Conservation (phyloP, 2,329 filamentous ascomycete genomes). For the Rhinocladiella similis region DNA sequence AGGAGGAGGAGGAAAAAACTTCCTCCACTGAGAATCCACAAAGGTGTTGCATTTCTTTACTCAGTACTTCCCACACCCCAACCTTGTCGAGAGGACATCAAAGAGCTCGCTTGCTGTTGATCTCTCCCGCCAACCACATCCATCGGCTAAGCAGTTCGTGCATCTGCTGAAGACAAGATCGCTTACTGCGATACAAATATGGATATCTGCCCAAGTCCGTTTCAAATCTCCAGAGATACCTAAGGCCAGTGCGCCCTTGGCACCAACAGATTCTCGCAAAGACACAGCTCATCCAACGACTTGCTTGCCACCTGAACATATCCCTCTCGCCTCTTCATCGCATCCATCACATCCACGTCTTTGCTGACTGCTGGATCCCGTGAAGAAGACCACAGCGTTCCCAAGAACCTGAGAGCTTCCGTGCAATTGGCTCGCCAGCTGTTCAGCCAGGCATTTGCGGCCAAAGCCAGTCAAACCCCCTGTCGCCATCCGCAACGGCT, state of each 20-base stretch:
- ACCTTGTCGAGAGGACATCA: no score
- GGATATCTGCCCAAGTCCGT: background rate
- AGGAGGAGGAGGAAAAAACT: background rate
- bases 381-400: background rate
- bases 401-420: constrained; percentile 4
- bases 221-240: background rate
- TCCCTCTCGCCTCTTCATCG: background rate
- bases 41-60: no score
- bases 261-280: background rate
- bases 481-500: background rate
- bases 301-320: constrained; percentile 4
- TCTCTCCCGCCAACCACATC: no score
- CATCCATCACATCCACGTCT: constrained; percentile 5
- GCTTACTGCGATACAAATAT: background rate
- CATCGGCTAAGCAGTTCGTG: background rate
- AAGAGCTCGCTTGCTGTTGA: no score
- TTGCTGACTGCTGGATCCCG: constrained; percentile 10
- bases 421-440: background rate
- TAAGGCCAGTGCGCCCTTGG: background rate
- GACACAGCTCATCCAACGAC: constrained; percentile 5
- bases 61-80: no score
- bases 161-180: background rate
- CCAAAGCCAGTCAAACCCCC: background rate
- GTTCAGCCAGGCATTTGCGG: background rate
- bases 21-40: background rate